These are phyloP conservation scores for Macrolepiota dolichaula DNA, from an alignment of 768 basidiomycete species.

Conservation along the genomic window DNA sequence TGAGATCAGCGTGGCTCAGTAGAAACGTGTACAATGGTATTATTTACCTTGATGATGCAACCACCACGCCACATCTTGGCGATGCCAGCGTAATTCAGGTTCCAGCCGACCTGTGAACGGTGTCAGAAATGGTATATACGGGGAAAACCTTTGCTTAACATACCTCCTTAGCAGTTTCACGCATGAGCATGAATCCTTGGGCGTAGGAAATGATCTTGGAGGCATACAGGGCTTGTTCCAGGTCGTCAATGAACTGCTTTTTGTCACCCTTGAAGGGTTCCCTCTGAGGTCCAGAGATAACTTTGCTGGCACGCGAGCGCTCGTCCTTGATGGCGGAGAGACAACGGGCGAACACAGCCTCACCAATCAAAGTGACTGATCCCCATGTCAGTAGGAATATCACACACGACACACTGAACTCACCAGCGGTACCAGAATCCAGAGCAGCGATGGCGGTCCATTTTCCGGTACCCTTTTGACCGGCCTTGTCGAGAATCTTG, in stretches of 20 bases:
- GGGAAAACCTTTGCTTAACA: slow-evolving; percentile 8
- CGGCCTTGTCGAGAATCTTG: slow-evolving; percentile 95
- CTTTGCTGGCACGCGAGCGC: slow-evolving; percentile 89
- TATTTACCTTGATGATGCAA: slow-evolving; percentile 88
- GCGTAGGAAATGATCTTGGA: slow-evolving; percentile 99
- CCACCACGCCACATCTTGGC: slow-evolving; percentile 99
- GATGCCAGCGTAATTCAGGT: slow-evolving; percentile 96
- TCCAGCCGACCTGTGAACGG: slow-evolving; percentile 63
- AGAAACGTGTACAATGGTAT: not conserved
- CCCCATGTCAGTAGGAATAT: slow-evolving; percentile 11
- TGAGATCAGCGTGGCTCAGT: not conserved
- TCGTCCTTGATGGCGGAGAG: slow-evolving; percentile 96
- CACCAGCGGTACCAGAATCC: slow-evolving; percentile 85
- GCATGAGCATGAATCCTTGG: slow-evolving; percentile 99
- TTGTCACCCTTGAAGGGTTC: slow-evolving; percentile 97
- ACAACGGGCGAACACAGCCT: slow-evolving; percentile 99
- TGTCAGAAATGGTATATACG: not conserved
- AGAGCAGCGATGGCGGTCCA: slow-evolving; percentile 98
- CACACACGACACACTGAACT: slow-evolving; percentile 20
- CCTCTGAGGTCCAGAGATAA: slow-evolving; percentile 85
- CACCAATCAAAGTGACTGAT: slow-evolving; percentile 95
- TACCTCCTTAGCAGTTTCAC: slow-evolving; percentile 94
- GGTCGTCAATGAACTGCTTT: slow-evolving; percentile 97
- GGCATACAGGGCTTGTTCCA: slow-evolving; percentile 98
- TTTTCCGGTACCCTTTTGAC: slow-evolving; percentile 99